Evolutionary conservation across 768 basidiomycete genomes (phyloP).

Genomic region (Leucosporidium yakuticum): DNA sequence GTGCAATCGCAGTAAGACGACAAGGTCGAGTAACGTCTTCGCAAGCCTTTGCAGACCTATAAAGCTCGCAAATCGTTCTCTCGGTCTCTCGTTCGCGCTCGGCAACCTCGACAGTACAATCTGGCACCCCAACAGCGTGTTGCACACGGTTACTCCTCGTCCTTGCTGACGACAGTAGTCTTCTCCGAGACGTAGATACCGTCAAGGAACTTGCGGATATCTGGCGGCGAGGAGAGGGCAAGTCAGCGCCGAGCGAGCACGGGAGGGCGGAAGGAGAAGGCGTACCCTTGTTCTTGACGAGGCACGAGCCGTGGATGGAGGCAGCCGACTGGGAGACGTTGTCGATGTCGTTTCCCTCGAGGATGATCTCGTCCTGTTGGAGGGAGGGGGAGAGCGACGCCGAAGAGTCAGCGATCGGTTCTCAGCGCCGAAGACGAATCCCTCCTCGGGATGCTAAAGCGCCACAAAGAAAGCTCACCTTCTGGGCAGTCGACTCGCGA

Average conservation of each 20-base stretch:
- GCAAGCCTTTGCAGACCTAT: no score
- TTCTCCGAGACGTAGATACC: slow-evolving; percentile 58
- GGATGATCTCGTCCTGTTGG: slow-evolving; percentile 48
- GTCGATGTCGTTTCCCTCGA: slow-evolving; percentile 93
- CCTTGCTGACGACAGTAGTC: slow-evolving; percentile 52
- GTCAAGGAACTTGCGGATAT: slow-evolving; percentile 21
- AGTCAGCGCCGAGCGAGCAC: neutral
- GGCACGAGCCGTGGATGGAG: slow-evolving; percentile 91
- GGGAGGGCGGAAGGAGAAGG: slow-evolving; percentile 49
- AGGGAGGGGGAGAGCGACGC: slow-evolving; percentile 26
- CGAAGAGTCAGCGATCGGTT: slow-evolving; percentile 41
- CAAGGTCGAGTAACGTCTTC: no score
- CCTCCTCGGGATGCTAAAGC: no score
- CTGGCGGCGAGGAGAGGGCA: neutral
- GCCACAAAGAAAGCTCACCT: slow-evolving; percentile 57
- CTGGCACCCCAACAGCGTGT: no score
- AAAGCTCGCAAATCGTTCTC: no score
- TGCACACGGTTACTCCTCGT: slow-evolving; percentile 3
- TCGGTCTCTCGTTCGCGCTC: no score
- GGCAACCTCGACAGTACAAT: no score
- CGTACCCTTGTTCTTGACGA: slow-evolving; percentile 99
- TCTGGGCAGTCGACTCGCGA: slow-evolving; percentile 79
- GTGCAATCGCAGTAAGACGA: no score
- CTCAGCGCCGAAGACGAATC: slow-evolving; percentile 14
- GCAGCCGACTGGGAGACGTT: slow-evolving; percentile 98